Base-by-base conservation (phyloP, 345 rosid species). In the Gossypioides kirkii region DNA sequence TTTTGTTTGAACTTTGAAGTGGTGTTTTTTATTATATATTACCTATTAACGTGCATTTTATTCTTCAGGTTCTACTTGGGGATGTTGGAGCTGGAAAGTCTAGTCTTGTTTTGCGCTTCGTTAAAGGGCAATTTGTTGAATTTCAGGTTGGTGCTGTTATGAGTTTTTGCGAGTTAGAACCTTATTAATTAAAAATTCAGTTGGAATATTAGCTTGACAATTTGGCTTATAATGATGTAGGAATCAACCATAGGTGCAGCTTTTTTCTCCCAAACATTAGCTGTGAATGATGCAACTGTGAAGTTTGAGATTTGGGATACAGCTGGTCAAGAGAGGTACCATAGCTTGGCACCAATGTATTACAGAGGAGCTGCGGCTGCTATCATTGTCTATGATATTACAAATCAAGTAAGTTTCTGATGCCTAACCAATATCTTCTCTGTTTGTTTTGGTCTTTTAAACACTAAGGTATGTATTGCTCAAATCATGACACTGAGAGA, bases 221-320 rank as follows among this genome's bases (percentile, higher is more conserved):
- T 61, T 63, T 47, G 4, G 10, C 3, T 12, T 52, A 20, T 77
- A 55, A 28, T 75, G 18, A 71, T 81, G 26, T 80, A 92, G 99
- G 99, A 95, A 87, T 95, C 98, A 77, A 95, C 97, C 26, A 95
- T 95, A 0, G 97, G 99, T 41, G 99, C 99, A 50, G 99, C 97
- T 14, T 92, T 95, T 73, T 95, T 95, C 81, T 91, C 98, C 28
- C 99, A 95, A 79, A 90, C 98, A 23, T 67, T 95, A 83, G 94
- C 93, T 23, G 98, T 88, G 45, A 91, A 91, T 77, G 98, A 92
- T 74, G 94, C 96, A 0, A 92, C 96, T 22, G 93, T 95, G 1
- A 95, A 95, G 77, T 95, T 95, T 84, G 99, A 95, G 86, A 95
- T 95, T 17, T 95, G 98, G 99, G 99, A 95, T 81, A 95, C 99